A percentile compares a stretch with the other conserved stretches of the same genome.
phyloP scores from a whole-genome alignment of 75 land plant genomes.

The Gnetum montanum region DNA sequence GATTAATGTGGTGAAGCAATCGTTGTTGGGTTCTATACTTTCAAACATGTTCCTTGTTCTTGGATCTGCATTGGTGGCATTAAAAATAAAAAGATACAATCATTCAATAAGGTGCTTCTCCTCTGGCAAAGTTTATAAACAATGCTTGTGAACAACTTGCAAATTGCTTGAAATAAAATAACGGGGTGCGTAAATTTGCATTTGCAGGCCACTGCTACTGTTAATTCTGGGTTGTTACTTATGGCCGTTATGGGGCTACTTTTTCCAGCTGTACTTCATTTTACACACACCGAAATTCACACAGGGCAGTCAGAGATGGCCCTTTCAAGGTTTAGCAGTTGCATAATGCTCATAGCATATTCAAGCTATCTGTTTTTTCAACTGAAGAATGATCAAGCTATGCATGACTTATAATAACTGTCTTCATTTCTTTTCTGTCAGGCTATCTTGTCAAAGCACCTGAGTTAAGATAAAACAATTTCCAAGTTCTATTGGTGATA shows the following conservation, averaged over 20 bases:
- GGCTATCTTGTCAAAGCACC: slow-evolving; percentile 80
- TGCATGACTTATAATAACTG: slow-evolving; percentile 49
- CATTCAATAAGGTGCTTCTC: slow-evolving; percentile 54
- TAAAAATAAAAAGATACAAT: slow-evolving; percentile 36
- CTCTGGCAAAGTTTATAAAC: slow-evolving; percentile 12
- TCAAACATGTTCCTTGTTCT: slow-evolving; percentile 82
- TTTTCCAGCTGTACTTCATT: slow-evolving; percentile 90
- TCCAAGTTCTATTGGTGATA: not conserved
- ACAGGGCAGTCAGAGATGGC: slow-evolving; percentile 67
- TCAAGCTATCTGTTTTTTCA: slow-evolving; percentile 76
- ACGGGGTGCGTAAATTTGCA: too few species aligned
- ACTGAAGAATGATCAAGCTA: slow-evolving; percentile 52
- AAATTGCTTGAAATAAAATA: too few species aligned
- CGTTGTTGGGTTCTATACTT: slow-evolving; percentile 71
- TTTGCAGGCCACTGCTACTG: slow-evolving; percentile 61
- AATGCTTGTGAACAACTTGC: too few species aligned
- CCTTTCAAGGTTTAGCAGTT: slow-evolving; percentile 90
- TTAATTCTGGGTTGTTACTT: slow-evolving; percentile 79
- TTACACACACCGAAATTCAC: slow-evolving; percentile 78
- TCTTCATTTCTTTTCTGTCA: slow-evolving; percentile 61
- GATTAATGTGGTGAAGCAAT: slow-evolving; percentile 78
- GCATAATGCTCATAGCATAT: slow-evolving; percentile 88
- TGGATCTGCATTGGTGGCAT: slow-evolving; percentile 69
- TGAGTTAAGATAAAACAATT: slow-evolving; percentile 29
- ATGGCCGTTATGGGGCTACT: slow-evolving; percentile 96